Conservation (phyloP, 768 basidiomycete species). For the Porpolomopsis calyptriformis region DNA sequence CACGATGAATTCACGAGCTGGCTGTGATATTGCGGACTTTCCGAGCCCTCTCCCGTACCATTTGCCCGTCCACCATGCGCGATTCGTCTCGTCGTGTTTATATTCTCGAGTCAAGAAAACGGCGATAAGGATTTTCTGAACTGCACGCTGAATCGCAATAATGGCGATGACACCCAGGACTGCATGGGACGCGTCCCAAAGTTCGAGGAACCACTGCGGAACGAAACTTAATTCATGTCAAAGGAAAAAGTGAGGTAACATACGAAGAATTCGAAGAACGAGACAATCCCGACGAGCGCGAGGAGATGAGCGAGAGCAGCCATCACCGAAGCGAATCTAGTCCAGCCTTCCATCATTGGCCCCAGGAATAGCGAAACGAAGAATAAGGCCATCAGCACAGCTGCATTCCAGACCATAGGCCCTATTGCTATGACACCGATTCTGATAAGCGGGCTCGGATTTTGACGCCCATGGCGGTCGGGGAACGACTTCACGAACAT, state of each 20-base stretch:
- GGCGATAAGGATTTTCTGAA: constrained; percentile 90
- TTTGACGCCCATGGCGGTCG: constrained; percentile 42
- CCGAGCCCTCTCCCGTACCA: constrained; percentile 96
- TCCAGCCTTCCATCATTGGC: constrained; percentile 76
- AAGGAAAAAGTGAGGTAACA: constrained; percentile 30
- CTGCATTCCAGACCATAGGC: constrained; percentile 92
- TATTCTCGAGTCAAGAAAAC: constrained; percentile 94
- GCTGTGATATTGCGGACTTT: constrained; percentile 85
- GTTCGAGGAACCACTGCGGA: constrained; percentile 84
- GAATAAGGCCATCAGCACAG: constrained; percentile 75
- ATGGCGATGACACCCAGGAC: constrained; percentile 87
- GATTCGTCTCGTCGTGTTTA: constrained; percentile 97
- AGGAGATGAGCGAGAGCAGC: constrained; percentile 83
- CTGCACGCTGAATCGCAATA: constrained; percentile 80
- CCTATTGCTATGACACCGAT: constrained; percentile 84
- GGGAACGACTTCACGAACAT: constrained; percentile 94
- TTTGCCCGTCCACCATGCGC: constrained; percentile 98
- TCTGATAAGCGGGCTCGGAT: constrained; percentile 81
- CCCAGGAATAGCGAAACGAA: constrained; percentile 88
- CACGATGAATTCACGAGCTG: constrained; percentile 93
- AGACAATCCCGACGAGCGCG: constrained; percentile 70
- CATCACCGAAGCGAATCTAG: constrained; percentile 85
- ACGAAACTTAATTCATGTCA: constrained; percentile 9
- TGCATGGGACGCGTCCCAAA: constrained; percentile 95
- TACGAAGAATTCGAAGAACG: constrained; percentile 95